These are phyloP conservation scores for Picea sitchensis DNA, from an alignment of 75 land plant genomes.

Conservation along the genomic window DNA sequence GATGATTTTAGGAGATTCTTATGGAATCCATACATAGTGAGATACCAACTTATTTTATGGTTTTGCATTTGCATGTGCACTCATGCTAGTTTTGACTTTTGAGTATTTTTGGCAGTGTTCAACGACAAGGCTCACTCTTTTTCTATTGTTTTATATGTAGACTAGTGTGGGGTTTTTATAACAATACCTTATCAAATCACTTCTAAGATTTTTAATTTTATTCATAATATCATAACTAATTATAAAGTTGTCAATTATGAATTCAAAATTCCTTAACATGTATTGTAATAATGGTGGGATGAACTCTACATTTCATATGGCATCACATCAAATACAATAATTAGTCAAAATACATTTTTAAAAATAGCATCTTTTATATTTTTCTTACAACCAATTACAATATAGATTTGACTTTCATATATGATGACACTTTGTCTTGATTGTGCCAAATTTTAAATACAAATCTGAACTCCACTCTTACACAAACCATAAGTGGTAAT, in stretches of 20 bases:
- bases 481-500: too few species aligned
- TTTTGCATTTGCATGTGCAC: background rate
- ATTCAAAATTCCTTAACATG: background rate
- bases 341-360: background rate
- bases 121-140: background rate
- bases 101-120: background rate
- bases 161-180: constrained; percentile 94
- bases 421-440: too few species aligned
- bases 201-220: constrained; percentile 84
- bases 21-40: constrained; percentile 95
- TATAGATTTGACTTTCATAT: background rate
- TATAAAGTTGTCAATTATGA: background rate
- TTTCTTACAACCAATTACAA: background rate
- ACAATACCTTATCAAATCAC: constrained; percentile 81
- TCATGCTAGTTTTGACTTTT: background rate
- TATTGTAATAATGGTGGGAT: background rate
- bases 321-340: background rate
- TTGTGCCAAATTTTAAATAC: too few species aligned
- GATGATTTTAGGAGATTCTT: constrained; percentile 91
- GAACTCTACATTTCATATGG: background rate
- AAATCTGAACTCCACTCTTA: too few species aligned
- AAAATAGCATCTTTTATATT: background rate
- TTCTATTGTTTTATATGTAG: constrained; percentile 25
- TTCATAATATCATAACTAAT: constrained; percentile 33
- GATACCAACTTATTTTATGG: constrained; percentile 11